Evolutionary conservation across 441 rosid genomes (phyloP).

Genomic region (Iberis amara): DNA sequence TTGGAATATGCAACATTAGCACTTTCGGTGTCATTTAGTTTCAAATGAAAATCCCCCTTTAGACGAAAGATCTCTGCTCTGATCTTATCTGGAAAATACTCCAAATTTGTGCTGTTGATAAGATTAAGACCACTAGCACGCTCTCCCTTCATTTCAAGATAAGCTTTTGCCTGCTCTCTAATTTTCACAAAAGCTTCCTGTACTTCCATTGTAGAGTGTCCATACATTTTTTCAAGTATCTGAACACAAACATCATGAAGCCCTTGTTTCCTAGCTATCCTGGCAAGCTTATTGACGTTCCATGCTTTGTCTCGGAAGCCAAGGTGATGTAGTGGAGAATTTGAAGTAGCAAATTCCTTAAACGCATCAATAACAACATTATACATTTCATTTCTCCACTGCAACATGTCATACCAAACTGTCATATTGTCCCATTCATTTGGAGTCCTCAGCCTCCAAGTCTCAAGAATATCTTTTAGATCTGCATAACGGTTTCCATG

Average conservation of each 20-base stretch:
- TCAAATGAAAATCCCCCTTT: slow-evolving; percentile 81
- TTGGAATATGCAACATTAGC: slow-evolving; percentile 86
- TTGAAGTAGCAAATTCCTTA: slow-evolving; percentile 70
- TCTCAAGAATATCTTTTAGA: slow-evolving; percentile 93
- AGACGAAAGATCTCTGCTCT: slow-evolving; percentile 87
- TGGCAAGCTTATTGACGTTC: slow-evolving; percentile 99
- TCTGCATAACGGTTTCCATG: slow-evolving; percentile 41
- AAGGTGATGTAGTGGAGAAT: slow-evolving; percentile 91
- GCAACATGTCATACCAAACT: slow-evolving; percentile 95
- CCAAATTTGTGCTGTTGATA: slow-evolving; percentile 87
- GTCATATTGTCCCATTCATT: slow-evolving; percentile 99
- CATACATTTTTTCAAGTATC: slow-evolving; percentile 94
- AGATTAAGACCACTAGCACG: slow-evolving; percentile 87
- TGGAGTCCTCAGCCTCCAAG: slow-evolving; percentile 97
- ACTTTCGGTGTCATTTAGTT: slow-evolving; percentile 69
- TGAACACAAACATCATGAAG: slow-evolving; percentile 92
- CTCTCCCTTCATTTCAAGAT: slow-evolving; percentile 92
- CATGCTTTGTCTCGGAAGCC: slow-evolving; percentile 99
- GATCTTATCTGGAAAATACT: slow-evolving; percentile 82
- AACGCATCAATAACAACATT: slow-evolving; percentile 91
- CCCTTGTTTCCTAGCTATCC: slow-evolving; percentile 94
- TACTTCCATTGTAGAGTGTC: slow-evolving; percentile 98
- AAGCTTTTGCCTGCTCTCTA: slow-evolving; percentile 97
- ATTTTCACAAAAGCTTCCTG: slow-evolving; percentile 99
- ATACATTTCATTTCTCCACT: slow-evolving; percentile 99